Evolutionary conservation across 2,329 filamentous ascomycete genomes (phyloP), one percentile per base, ranked within the genome.

Genomic region (Alternaria sp.): DNA sequence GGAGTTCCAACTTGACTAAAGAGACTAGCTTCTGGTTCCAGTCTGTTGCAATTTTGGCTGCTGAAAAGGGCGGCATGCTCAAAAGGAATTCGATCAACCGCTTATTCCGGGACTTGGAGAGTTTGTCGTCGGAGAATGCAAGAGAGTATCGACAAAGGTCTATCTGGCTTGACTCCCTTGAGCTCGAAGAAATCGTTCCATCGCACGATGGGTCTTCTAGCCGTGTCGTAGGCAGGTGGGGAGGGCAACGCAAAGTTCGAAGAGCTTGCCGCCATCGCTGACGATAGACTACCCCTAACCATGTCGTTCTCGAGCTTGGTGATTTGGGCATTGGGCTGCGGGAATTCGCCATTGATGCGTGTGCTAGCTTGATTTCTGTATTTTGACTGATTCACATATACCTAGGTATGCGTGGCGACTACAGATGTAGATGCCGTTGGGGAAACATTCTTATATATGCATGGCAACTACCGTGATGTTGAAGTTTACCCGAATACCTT

Each of bases 41-140:
- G 64, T 84, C 83, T 3, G 79, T 83, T 0, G 81, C 82, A 45
- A 72, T 64, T 2, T 67, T 49, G 0, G 77, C 61, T 6, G 58
- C 70, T 8, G 71, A 20, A 53, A 84, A 81, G 0, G 75, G 73
- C 0, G 69, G 58, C 3, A 72, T 64, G n/a, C 72, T 55, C 8
- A 83, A 53, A 1, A 89, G 68, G 21, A 85, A 70, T 15, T 84
- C 75, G 15, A 88, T 77, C 6, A 87, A 77, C 6, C 83, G 82
- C 45, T 81, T 80, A 37, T 79, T 83, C 73, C 84, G 86, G 33
- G 79, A 79, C 56, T 82, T 82, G 4, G 68, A 75, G 6, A 64
- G 61, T 63, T 78, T 10, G 74, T 78, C 9, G 70, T 78, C 44
- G 82, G 66, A 14, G 79, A 78, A 71, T 0, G 69, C 56, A 2